These are phyloP conservation scores for Neospora caninum DNA, from an alignment of 169 alveolate genomes.

Conservation along the genomic window DNA sequence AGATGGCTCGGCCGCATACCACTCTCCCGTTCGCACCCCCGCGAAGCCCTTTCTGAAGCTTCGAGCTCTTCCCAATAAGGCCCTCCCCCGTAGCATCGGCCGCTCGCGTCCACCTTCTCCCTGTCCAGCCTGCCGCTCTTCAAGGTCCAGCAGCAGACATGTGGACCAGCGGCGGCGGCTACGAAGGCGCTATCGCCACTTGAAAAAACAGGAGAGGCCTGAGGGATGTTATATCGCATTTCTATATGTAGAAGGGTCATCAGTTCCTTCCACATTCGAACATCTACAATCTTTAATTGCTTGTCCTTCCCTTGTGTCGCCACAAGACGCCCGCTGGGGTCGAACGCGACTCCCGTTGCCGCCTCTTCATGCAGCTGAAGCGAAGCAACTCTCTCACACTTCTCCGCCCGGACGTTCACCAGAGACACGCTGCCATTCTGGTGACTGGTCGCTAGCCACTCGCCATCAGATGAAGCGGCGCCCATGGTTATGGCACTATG, in stretches of 20 bases:
- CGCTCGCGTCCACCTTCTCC: not conserved
- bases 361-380: constrained; percentile 25
- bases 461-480: constrained; percentile 27
- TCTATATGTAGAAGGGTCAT: not conserved
- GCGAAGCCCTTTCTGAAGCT: not conserved
- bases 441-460: constrained; percentile 29
- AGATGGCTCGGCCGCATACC: not conserved
- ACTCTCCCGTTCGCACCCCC: not conserved
- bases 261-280: constrained; percentile 5
- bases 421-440: constrained; percentile 30
- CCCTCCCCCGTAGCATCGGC: not conserved
- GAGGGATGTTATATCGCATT: constrained; percentile 13
- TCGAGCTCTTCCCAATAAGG: not conserved
- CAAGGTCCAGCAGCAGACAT: constrained; percentile 23
- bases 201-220: constrained; percentile 17
- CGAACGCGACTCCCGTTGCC: constrained; percentile 19
- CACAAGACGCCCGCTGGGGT: not conserved
- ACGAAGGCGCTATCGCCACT: not conserved
- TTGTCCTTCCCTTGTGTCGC: constrained; percentile 25
- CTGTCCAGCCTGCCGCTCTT: too few relatives aligned
- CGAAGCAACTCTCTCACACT: not conserved
- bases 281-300: constrained; percentile 12
- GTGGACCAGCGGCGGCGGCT: constrained; percentile 36
- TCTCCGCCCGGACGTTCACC: not conserved
- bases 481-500: not conserved